These are phyloP conservation scores for Ustilago tritici DNA, from an alignment of 1,284 basidiomycete genomes.

Conservation along the genomic window DNA sequence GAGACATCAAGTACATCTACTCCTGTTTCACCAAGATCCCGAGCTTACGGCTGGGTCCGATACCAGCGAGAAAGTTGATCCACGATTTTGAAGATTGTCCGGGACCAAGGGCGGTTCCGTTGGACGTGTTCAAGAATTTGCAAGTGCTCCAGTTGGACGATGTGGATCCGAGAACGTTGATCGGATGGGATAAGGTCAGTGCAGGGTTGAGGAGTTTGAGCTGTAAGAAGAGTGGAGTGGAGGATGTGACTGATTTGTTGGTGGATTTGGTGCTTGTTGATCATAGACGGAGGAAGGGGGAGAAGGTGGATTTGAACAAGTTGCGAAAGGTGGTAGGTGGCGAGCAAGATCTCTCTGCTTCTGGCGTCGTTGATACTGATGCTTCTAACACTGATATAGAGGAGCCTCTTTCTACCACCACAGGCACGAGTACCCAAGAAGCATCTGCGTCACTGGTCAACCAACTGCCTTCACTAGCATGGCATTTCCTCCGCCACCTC, in stretches of 20 bases:
- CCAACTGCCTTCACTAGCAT: slow-evolving; percentile 77
- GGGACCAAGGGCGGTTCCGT: slow-evolving; percentile 80
- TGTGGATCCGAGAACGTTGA: slow-evolving; percentile 83
- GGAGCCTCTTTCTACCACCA: not conserved
- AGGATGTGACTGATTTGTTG: slow-evolving; percentile 84
- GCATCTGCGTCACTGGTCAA: slow-evolving; percentile 60
- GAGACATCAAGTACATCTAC: slow-evolving; percentile 83
- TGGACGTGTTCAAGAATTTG: slow-evolving; percentile 85
- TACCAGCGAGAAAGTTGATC: slow-evolving; percentile 76
- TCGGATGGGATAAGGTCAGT: slow-evolving; percentile 85
- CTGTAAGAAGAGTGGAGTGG: slow-evolving; percentile 81
- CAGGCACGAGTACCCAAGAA: not conserved
- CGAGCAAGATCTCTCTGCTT: slow-evolving; percentile 7
- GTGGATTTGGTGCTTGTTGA: slow-evolving; percentile 82
- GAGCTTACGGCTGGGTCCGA: slow-evolving; percentile 73
- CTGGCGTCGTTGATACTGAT: not conserved
- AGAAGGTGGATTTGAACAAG: slow-evolving; percentile 25
- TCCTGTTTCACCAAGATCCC: slow-evolving; percentile 88
- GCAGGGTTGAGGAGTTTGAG: slow-evolving; percentile 80
- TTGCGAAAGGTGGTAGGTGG: slow-evolving; percentile 9
- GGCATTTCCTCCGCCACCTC: slow-evolving; percentile 82
- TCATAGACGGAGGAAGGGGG: slow-evolving; percentile 62
- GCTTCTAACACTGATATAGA: not conserved
- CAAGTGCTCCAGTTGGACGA: slow-evolving; percentile 80
- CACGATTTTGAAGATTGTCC: slow-evolving; percentile 79